Evolutionary conservation across 305 asterid species (phyloP), one percentile per base, ranked within the genome.

Genomic region (Solanum aculeatissimum): DNA sequence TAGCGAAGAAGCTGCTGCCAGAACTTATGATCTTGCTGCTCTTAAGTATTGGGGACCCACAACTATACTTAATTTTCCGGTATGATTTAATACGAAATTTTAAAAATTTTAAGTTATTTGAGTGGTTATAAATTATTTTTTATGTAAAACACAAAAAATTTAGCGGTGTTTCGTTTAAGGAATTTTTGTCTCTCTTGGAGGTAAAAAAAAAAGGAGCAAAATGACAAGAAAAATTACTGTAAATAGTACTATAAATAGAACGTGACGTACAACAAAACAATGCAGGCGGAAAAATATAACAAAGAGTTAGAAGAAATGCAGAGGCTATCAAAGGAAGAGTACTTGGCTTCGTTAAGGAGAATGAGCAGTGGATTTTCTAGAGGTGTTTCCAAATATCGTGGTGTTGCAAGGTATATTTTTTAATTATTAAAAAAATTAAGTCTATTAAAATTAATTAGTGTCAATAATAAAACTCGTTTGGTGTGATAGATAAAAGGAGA

Each of bases 11-110:
- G 97, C 95, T 80, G 99, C 99, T 1, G 99, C 96, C 16, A 89
- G 92, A 10, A 93, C 99, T 14, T 96, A 96, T 81, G 99, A 96
- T 90, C 93, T 96, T 62, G 99, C 99, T 51, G 98, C 99, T 57
- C 93, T 96, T 14, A 96, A 94, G 88, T 94, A 92, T 57, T 96
- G 99, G 99, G 99, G 99, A 9, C 88, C 95, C 4, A 72, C 83
- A 12, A 88, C 90, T 1, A 83, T 58, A 71, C 97, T 96, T 70
- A 96, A 96, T 86, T 96, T 96, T 77, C 87, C 97, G 91, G 99
- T 96, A 90, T 19, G 9, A 54, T 21, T 54, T 18, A 0, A 18
- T 23, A 5, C 9, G 3, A 40, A 40, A 35, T 35, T 40, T 40
- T 7, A 32, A 32, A 32, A n/a, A n/a, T n/a, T n/a, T n/a, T 35